Evolutionary conservation across 2,329 filamentous ascomycete genomes (phyloP).

Genomic region (Alternaria rosae): DNA sequence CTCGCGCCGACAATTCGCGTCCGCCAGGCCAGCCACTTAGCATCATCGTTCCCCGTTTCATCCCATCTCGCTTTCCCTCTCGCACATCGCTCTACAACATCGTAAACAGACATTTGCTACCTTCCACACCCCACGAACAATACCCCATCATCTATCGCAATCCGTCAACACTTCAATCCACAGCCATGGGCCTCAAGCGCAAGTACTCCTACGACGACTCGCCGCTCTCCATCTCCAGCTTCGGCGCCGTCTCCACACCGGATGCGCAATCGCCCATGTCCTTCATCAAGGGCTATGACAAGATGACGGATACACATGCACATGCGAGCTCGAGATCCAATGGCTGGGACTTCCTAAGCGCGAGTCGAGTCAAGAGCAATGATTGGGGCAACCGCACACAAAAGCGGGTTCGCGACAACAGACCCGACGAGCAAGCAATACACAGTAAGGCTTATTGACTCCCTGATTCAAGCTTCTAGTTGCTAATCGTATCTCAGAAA

Average conservation of each 20-base stretch:
- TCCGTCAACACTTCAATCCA: not conserved
- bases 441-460: constrained; percentile 54
- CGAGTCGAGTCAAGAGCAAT: constrained; percentile 35
- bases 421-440: constrained; percentile 63
- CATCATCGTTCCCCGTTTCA: constrained; percentile 24
- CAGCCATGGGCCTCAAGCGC: constrained; percentile 64
- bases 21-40: constrained; percentile 34
- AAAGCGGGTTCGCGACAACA: constrained; percentile 65
- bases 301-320: constrained; percentile 37
- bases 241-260: constrained; percentile 40
- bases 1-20: constrained; percentile 16
- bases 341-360: constrained; percentile 37
- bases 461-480: not conserved
- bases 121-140: not conserved
- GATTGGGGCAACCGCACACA: constrained; percentile 64
- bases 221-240: constrained; percentile 53
- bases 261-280: constrained; percentile 40
- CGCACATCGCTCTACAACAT: not conserved
- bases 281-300: constrained; percentile 25
- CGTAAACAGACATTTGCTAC: not conserved
- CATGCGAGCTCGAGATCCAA: constrained; percentile 11
- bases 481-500: constrained; percentile 43
- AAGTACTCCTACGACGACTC: constrained; percentile 62
- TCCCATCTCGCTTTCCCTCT: constrained; percentile 9
- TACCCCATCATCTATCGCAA: not conserved